Conservation (phyloP, 441 rosid genomes). For the Populus hybrid region DNA sequence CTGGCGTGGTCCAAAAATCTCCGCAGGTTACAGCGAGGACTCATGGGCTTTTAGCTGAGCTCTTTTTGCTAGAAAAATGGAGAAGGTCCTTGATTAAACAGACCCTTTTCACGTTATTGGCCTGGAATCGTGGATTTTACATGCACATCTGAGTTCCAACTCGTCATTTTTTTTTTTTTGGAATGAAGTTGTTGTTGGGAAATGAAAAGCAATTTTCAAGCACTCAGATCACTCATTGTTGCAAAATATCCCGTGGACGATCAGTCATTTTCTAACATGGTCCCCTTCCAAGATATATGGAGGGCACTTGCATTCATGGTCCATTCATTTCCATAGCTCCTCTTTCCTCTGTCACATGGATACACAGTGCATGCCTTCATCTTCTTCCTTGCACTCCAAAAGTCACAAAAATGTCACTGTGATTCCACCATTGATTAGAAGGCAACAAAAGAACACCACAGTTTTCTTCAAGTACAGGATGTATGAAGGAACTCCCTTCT, state of each 20-base stretch:
- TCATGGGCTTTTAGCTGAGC: neutral
- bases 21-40: neutral
- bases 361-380: slow-evolving; percentile 15
- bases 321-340: slow-evolving; percentile 23
- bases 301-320: slow-evolving; percentile 11
- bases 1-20: too few species aligned
- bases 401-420: neutral
- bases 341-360: slow-evolving; percentile 20
- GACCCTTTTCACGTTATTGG: neutral
- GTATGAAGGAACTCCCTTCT: slow-evolving; percentile 15
- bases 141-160: neutral
- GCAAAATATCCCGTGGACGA: neutral
- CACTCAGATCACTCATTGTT: neutral
- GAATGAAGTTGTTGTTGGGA: neutral
- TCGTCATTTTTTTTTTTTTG: neutral
- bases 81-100: neutral
- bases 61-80: neutral
- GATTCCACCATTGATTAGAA: slow-evolving; percentile 7
- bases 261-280: slow-evolving; percentile 15
- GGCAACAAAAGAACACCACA: neutral
- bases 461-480: slow-evolving; percentile 13
- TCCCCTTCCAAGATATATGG: slow-evolving; percentile 38
- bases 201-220: neutral
- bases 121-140: neutral
- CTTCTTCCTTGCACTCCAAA: slow-evolving; percentile 21